Evolutionary conservation across 306 rosid genomes (phyloP), one percentile per base, ranked within the genome.

Genomic region (Rubus parviflorus): DNA sequence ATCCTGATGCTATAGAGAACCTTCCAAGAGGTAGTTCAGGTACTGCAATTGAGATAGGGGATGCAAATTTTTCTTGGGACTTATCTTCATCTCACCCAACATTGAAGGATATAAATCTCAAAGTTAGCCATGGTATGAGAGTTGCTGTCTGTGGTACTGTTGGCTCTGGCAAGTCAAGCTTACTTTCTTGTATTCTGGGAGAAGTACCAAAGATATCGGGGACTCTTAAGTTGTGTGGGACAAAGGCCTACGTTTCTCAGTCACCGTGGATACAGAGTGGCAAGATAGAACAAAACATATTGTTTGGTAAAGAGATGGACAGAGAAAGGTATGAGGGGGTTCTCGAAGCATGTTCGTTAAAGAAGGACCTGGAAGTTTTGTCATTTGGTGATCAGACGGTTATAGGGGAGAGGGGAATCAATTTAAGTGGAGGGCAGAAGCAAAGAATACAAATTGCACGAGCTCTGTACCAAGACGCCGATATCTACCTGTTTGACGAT

Each of bases 241-340:
- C 88, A 53, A 94, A 89, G 89, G 98, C 98, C 46, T 92, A 85
- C 57, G 96, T 92, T 46, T 86, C 97, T 75, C 98, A 92, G 75
- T 94, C 96, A 0, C 96, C 97, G 19, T 93, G 97, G 97, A 93
- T 90, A 79, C 97, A 90, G 54, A 89, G 97, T 80, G 97, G 96
- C 15, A 93, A 84, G 78, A 89, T 90, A 37, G 97, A 93, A 70
- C 87, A 89, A 17, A 93, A 89, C 80, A 89, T 93, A 73, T 74
- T 93, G 73, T 93, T 93, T 80, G 92, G 96, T 53, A 88, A 73
- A 75, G 85, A 85, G 56, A 93, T 93, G 97, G 90, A 89, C 19
- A 82, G 86, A 84, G 91, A 80, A 84, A 84, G 74, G 73, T 93
- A 93, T 65, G 85, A 90, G 56, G 87, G 51, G 80, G 89, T 93